Evolutionary conservation across 805 yeast species (phyloP), one percentile per base, ranked within the genome.

Genomic region (Wickerhamomyces canadensis): DNA sequence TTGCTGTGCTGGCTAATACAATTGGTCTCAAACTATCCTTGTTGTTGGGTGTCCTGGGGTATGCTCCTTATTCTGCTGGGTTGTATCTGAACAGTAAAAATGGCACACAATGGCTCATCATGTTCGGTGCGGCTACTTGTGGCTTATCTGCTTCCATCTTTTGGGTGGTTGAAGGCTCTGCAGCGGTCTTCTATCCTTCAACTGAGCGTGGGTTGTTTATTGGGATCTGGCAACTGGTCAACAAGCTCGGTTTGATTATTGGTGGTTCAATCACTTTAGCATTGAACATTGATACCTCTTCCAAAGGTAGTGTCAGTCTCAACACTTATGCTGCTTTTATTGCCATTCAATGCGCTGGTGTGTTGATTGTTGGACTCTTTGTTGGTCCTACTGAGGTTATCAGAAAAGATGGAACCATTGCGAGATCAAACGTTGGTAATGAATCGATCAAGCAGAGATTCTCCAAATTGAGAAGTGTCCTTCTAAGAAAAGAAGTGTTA

Each of bases 141-240:
- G 61, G 60, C 33, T 27, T 54, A 11, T 37, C 47, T 23, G 54
- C 54, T 16, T 44, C 53, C 22, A 51, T 53, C 0, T 52, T 54
- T 32, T 57, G 59, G 58, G 41, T 42, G 15, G 44, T 44, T 16
- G 60, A 57, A 34, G 59, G 52, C n/a, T 42, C 58, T 2, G 43
- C 53, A 19, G 54, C 56, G 1, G 45, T 55, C 24, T 26, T 45
- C 4, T 55, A 51, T 36, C 57, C 60, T 1, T 48, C 44, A 22
- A 40, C 41, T 3, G 31, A 27, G 16, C 49, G 57, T 42, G 59
- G 60, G 16, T 10, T 42, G 10, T 57, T 54, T 37, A 42, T 57
- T 29, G 59, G 54, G 11, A 48, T 47, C 8, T 55, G 61, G 59
- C 53, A 49, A 35, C 18, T 36, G 6, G 28, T 48, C 15, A 42